A percentile compares a stretch with the other conserved stretches of the same genome.
These are phyloP conservation scores for Quaeritorhiza haematococci DNA, from an alignment of 371 early-diverging fungal species.

Conservation along the genomic window DNA sequence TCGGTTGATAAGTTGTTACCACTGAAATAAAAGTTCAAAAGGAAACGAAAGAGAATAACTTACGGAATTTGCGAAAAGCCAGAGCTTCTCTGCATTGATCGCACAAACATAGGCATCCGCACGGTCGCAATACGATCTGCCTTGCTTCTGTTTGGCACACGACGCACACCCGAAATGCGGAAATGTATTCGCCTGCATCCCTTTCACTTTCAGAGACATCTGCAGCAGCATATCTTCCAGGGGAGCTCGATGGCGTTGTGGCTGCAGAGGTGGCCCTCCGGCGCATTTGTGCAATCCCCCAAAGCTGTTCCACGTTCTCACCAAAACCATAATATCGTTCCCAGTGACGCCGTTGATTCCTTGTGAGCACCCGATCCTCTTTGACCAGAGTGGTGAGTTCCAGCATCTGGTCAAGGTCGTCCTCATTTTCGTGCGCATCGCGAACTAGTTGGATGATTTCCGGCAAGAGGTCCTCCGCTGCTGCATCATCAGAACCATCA, in stretches of 20 bases:
- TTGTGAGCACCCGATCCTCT: background rate
- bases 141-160: conserved; percentile 6
- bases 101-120: conserved; percentile 11
- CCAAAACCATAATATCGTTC: background rate
- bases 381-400: background rate
- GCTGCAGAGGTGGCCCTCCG: background rate
- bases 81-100: conserved; percentile 10
- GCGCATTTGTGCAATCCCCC: background rate
- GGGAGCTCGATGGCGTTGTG: too few relatives aligned
- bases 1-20: background rate
- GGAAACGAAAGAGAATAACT: background rate
- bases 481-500: background rate
- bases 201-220: too few relatives aligned
- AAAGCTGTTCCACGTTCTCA: background rate
- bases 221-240: too few relatives aligned
- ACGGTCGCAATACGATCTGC: conserved; percentile 9
- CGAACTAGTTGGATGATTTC: background rate
- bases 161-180: conserved; percentile 5
- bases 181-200: background rate
- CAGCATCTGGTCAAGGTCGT: background rate
- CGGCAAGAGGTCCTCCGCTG: background rate
- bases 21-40: background rate
- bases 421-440: background rate
- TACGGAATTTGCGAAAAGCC: conserved; percentile 5
- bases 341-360: background rate